A percentile compares a stretch with the other conserved stretches of the same genome.
Conservation (phyloP, 23 red algal genomes). For the Gracilaria vermiculophylla region DNA sequence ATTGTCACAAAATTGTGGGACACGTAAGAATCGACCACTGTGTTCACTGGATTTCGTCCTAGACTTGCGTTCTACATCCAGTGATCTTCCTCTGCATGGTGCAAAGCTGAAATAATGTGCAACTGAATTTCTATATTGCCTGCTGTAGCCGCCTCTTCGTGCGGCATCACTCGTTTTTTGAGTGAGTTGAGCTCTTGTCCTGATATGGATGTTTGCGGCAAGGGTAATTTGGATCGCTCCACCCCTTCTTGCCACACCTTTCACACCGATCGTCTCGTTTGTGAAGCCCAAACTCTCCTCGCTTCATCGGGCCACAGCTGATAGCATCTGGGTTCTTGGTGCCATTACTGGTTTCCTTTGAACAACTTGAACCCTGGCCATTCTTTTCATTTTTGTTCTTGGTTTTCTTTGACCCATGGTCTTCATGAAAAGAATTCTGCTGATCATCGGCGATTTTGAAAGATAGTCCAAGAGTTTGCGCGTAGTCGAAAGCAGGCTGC, state of each 20-base stretch:
- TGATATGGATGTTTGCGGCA: not conserved
- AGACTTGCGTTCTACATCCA: slow-evolving; percentile 15
- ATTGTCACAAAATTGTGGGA: too few relatives aligned
- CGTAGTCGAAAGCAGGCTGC: slow-evolving; percentile 20
- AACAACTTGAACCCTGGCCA: too few relatives aligned
- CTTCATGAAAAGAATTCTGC: not conserved
- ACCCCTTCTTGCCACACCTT: not conserved
- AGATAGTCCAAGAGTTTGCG: not conserved
- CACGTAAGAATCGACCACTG: not conserved
- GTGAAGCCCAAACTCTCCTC: not conserved
- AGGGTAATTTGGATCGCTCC: not conserved
- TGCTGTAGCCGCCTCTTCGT: not conserved
- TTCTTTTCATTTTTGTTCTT: not conserved
- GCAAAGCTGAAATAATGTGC: not conserved
- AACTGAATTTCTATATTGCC: not conserved
- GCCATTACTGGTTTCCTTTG: not conserved
- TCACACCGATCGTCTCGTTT: not conserved
- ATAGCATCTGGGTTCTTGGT: not conserved
- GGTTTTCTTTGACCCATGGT: not conserved
- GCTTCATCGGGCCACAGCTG: not conserved
- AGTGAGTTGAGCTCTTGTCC: not conserved
- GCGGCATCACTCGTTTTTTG: slow-evolving; percentile 15
- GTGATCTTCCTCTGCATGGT: not conserved
- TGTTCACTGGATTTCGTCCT: not conserved
- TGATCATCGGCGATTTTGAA: not conserved